Evolutionary conservation across 2,329 filamentous ascomycete species (phyloP).

Genomic region (Ceratocystis variospora): DNA sequence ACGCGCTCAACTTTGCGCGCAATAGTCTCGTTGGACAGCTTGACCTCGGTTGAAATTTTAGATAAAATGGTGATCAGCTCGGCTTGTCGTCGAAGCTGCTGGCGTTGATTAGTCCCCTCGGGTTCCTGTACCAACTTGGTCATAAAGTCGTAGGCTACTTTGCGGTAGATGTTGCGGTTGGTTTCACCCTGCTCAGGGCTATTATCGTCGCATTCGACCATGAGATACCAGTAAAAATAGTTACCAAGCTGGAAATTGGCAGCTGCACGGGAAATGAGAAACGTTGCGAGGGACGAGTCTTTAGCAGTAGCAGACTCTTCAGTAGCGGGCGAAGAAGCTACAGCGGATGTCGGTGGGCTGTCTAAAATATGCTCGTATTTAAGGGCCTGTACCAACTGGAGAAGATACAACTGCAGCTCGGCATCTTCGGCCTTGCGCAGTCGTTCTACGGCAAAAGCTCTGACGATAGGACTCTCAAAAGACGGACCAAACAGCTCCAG

Average conservation of each 20-base stretch:
- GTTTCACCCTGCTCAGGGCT: constrained; percentile 60
- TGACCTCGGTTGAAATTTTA: constrained; percentile 79
- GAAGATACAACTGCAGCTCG: constrained; percentile 76
- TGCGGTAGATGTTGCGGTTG: constrained; percentile 75
- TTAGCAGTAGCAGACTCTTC: constrained; percentile 38
- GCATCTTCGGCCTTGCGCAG: constrained; percentile 85
- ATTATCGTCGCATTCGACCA: constrained; percentile 87
- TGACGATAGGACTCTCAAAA: constrained; percentile 75
- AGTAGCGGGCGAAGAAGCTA: constrained; percentile 34
- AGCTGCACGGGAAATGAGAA: constrained; percentile 76
- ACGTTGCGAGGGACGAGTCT: constrained; percentile 76
- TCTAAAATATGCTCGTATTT: constrained; percentile 71
- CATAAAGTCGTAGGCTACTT: constrained; percentile 96
- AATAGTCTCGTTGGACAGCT: constrained; percentile 63
- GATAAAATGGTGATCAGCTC: constrained; percentile 78
- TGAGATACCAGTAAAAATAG: constrained; percentile 95
- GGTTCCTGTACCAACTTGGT: constrained; percentile 59
- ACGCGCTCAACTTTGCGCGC: constrained; percentile 69
- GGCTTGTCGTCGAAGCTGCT: constrained; percentile 68
- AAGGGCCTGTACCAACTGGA: constrained; percentile 89
- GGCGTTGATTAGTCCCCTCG: constrained; percentile 58
- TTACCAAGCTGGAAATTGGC: constrained; percentile 85
- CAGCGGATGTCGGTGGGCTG: constrained; percentile 40
- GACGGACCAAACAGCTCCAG: constrained; percentile 84
- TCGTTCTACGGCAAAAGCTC: constrained; percentile 85